Percentiles rank a stretch among this genome's conserved stretches.
Conservation (phyloP, 257 asterid species). For the Solanum virginianum region DNA sequence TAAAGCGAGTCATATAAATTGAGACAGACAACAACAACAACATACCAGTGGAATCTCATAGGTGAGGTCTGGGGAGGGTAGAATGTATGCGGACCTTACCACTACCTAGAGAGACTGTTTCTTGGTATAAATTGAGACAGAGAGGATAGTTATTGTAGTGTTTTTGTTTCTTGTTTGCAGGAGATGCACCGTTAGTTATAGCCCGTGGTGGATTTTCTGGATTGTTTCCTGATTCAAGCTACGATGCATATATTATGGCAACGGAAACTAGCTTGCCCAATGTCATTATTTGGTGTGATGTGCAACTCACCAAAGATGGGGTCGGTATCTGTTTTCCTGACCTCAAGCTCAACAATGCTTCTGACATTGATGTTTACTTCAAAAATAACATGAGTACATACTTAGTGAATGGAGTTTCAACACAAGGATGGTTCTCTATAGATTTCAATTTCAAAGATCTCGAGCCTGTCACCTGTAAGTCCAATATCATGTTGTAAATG, state of each 20-base stretch:
- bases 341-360: constrained; percentile 40
- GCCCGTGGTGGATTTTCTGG: constrained; percentile 90
- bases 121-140: too few species aligned
- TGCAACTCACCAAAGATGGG: constrained; percentile 79
- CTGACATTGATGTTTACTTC: constrained; percentile 8
- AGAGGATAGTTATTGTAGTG: background rate
- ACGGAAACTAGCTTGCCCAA: constrained; percentile 18
- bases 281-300: constrained; percentile 56
- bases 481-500: background rate
- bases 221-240: constrained; percentile 59
- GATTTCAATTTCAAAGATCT: constrained; percentile 47
- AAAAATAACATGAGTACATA: constrained; percentile 16
- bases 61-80: too few species aligned
- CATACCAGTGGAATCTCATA: too few species aligned
- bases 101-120: too few species aligned
- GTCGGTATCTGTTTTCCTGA: constrained; percentile 62
- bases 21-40: too few species aligned
- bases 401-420: constrained; percentile 34
- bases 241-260: constrained; percentile 31
- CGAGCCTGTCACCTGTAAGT: constrained; percentile 32
- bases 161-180: constrained; percentile 22
- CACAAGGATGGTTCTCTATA: constrained; percentile 44
- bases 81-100: too few species aligned
- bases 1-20: too few species aligned
- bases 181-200: constrained; percentile 52